phyloP scores from a whole-genome alignment of 208 protist genomes.

The Wallacemonas sp. region DNA sequence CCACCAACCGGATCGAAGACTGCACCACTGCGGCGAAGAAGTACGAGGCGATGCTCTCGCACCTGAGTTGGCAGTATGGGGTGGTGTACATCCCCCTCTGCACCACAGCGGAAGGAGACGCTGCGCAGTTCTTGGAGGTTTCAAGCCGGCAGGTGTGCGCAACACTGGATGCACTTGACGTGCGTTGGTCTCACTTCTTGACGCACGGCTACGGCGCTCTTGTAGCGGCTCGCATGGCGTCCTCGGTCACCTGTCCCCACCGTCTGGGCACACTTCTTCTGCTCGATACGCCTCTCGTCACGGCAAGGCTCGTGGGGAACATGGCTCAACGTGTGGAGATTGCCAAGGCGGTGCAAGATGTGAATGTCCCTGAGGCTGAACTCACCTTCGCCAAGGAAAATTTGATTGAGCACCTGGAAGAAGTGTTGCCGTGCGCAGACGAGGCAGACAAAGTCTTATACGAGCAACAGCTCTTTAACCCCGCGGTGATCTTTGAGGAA shows the following conservation, averaged over 20 bases:
- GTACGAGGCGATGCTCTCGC: conserved; percentile 63
- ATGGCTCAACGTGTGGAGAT: conserved; percentile 55
- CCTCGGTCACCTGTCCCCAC: conserved; percentile 51
- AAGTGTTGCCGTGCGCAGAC: conserved; percentile 32
- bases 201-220: conserved; percentile 75
- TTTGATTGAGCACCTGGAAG: background rate
- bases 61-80: conserved; percentile 65
- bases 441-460: conserved; percentile 65
- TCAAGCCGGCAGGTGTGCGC: conserved; percentile 64
- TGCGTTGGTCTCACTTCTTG: conserved; percentile 79
- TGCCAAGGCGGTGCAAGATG: conserved; percentile 57
- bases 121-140: conserved; percentile 36
- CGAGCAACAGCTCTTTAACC: conserved; percentile 40
- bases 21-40: conserved; percentile 33
- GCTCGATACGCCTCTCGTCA: conserved; percentile 78
- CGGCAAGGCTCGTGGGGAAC: conserved; percentile 55
- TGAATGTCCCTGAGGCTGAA: conserved; percentile 68
- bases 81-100: conserved; percentile 63
- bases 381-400: conserved; percentile 58
- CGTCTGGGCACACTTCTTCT: conserved; percentile 67
- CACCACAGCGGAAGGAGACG: conserved; percentile 11
- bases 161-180: conserved; percentile 75
- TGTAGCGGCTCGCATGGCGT: conserved; percentile 72
- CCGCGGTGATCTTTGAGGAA: conserved; percentile 23
- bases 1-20: background rate